Evolutionary conservation across 2,329 filamentous ascomycete species (phyloP), one percentile per base, ranked within the genome.

Genomic region (Magnaporthiopsis incrustans): DNA sequence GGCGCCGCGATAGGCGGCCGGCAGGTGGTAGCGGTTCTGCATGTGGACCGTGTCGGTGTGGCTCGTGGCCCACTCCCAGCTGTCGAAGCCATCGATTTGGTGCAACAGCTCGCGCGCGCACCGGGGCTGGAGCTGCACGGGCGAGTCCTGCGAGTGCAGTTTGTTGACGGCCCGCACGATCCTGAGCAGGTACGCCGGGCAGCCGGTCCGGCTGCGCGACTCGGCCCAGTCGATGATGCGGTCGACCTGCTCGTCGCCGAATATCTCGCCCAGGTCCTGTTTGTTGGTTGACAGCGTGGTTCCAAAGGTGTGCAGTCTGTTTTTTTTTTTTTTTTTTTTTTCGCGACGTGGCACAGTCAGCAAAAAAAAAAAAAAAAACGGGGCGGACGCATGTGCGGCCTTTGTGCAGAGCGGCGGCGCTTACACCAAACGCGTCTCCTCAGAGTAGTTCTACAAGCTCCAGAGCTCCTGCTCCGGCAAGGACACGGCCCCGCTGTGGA

Each of bases 1-100:
- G 56, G 66, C 61, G n/a, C 66, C 65, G 14, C 64, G 53, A 63
- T 58, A 66, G 33, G 63, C 60, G 61, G 61, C 61, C n/a, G 65
- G 63, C 6, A 64, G 64, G 60, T 65, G 59, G 18, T 57, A 12
- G n/a, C 59, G 59, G 5, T 25, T 38, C 12, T 35, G 59, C 3
- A 60, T 35, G 35, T 27, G 26, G 18, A 25, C n/a, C 12, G 33
- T 14, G 15, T 60, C 59, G 33, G 32, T 15, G 33, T 25, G n/a
- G 10, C 14, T 27, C 11, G 59, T 11, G 18, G 59, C 59, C 59
- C 59, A 60, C 11, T 25, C 33, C 11, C 33, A 33, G 33, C n/a
- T 10, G 10, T 33, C 35, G 15, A 60, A 60, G 30, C 30, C 26
- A 22, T 60, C 59, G 59, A 60, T 33, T 10, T 26, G 59, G 3